Percentiles rank a stretch among this genome's conserved stretches.
phyloP scores from a whole-genome alignment of 2,329 filamentous ascomycete genomes.

The Aspergillus ibericus region DNA sequence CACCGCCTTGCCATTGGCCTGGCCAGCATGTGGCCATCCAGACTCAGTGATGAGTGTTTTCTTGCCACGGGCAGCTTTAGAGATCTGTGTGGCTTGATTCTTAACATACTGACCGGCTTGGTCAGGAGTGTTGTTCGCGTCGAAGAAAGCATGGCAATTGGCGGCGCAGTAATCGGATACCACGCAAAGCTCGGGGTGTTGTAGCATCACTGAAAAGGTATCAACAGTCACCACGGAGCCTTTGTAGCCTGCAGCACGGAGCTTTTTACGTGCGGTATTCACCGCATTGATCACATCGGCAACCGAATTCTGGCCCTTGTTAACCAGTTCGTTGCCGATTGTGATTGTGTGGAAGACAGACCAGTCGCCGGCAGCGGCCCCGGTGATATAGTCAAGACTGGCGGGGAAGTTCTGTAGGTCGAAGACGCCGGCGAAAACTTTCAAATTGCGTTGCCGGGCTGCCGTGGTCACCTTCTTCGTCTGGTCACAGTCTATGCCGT shows the following conservation, averaged over 20 bases:
- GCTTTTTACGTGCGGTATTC: conserved; percentile 54
- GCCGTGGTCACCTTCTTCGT: conserved; percentile 62
- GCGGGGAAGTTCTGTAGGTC: conserved; percentile 57
- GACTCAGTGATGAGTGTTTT: conserved; percentile 75
- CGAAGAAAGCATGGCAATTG: conserved; percentile 85
- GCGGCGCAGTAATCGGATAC: conserved; percentile 75
- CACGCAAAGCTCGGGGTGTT: conserved; percentile 68
- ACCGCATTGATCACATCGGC: conserved; percentile 59
- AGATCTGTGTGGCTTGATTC: conserved; percentile 53
- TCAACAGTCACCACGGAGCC: conserved; percentile 80
- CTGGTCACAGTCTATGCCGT: conserved; percentile 78
- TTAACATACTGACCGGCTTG: conserved; percentile 68
- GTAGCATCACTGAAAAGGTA: conserved; percentile 68
- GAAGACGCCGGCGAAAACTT: conserved; percentile 74
- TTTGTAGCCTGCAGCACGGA: conserved; percentile 64
- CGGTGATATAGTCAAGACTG: conserved; percentile 63
- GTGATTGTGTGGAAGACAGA: conserved; percentile 67
- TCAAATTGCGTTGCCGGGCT: conserved; percentile 64
- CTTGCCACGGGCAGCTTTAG: conserved; percentile 54
- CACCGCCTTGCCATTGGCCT: conserved; percentile 65
- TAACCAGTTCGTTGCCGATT: conserved; percentile 80
- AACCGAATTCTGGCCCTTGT: conserved; percentile 58
- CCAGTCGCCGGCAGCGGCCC: conserved; percentile 63
- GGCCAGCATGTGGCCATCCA: conserved; percentile 76
- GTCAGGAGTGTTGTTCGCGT: conserved; percentile 59